phyloP scores from a whole-genome alignment of 768 basidiomycete genomes.

The Strobilomyces confusus region DNA sequence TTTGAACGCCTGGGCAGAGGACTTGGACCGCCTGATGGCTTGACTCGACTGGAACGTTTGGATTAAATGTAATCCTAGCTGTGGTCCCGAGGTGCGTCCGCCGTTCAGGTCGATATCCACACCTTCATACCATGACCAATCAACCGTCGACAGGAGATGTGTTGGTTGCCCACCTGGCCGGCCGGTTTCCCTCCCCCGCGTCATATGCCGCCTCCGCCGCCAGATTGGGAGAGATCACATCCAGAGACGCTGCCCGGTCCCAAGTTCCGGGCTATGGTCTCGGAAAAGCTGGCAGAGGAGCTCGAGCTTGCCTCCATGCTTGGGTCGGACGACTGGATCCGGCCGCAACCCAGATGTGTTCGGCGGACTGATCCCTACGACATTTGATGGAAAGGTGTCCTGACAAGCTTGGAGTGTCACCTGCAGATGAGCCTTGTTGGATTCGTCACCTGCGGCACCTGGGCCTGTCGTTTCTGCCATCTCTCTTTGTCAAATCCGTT shows the following conservation, averaged over 20 bases:
- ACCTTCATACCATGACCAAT: background rate
- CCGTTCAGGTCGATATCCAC: background rate
- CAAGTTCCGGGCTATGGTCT: background rate
- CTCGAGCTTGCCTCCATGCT: background rate
- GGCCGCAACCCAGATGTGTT: slow-evolving; percentile 22
- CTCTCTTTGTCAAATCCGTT: too few relatives aligned
- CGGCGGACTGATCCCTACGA: slow-evolving; percentile 7
- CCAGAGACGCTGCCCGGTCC: background rate
- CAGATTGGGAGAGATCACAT: background rate
- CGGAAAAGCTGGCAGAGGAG: background rate
- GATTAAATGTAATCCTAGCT: slow-evolving; percentile 45
- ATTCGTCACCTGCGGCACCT: background rate
- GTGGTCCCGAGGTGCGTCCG: slow-evolving; percentile 41
- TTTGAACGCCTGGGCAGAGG: slow-evolving; percentile 32
- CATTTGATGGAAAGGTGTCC: background rate
- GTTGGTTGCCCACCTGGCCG: slow-evolving; percentile 27
- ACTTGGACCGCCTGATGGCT: slow-evolving; percentile 36
- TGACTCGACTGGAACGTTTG: slow-evolving; percentile 56
- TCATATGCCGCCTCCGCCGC: background rate
- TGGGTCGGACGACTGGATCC: slow-evolving; percentile 15
- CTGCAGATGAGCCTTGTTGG: background rate
- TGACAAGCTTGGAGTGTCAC: too few relatives aligned
- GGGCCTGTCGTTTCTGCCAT: too few relatives aligned
- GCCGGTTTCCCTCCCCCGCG: slow-evolving; percentile 4
- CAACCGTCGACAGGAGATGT: slow-evolving; percentile 17